Evolutionary conservation across 148 eudicot genomes (phyloP), one percentile per base, ranked within the genome.

Genomic region (Pouteria glomerata): DNA sequence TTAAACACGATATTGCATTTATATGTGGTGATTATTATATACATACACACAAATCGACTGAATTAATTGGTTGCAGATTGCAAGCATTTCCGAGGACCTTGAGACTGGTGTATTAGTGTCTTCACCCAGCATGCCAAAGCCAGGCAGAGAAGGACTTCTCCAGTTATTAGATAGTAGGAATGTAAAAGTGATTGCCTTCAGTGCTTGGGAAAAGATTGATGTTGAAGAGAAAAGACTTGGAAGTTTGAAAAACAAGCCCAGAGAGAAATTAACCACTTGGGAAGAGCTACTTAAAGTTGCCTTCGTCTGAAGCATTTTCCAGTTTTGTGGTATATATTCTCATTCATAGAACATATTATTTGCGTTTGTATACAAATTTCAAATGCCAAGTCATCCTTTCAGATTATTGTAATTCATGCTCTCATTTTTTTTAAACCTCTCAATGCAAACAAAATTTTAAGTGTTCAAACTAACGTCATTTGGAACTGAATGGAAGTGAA

Each of bases 71-170:
- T 78, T 41, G 30, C 82, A 95, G 97, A 82, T 95, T 67, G 80
- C 80, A 4, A 84, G 87, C 85, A 85, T 95, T 24, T 79, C 83
- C 59, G 96, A 88, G 59, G 97, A 91, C 79, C 81, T 91, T 27
- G 73, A 80, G 34, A 78, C 66, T 63, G 97, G 89, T 74, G 76
- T 72, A 13, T 58, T 87, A 70, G 73, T 70, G 27, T 71, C 86
- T 39, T 26, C 51, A 15, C 82, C 87, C 70, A 80, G 80, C 69
- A 59, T 74, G 56, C 73, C 85, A 45, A 91, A 87, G 79, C 85
- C 87, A n/a, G 98, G 98, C 19, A 85, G 93, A 71, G 90, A 88
- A 78, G 97, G 96, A 39, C 96, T 91, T 27, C 76, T 82, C 23
- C 80, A 84, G 34, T 69, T 95, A 37, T 74, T 95, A 66, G 88